These are phyloP conservation scores for Otatea glauca DNA, from an alignment of 176 grass and related monocot species.

Conservation along the genomic window DNA sequence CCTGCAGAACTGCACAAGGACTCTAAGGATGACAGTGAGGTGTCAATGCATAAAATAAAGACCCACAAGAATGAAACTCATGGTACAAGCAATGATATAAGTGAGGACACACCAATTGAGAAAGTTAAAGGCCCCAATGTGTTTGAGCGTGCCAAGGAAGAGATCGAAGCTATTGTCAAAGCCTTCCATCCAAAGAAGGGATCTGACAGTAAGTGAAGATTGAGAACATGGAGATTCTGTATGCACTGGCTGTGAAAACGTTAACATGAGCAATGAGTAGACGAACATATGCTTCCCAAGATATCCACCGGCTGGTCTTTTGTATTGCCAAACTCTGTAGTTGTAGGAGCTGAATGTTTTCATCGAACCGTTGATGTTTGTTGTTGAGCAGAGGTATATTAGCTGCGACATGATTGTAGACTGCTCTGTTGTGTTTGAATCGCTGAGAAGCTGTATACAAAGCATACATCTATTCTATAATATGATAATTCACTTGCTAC, in stretches of 20 bases:
- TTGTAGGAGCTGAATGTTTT: conserved; percentile 21
- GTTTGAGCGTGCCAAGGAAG: conserved; percentile 81
- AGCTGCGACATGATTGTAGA: not conserved
- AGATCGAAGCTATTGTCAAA: conserved; percentile 75
- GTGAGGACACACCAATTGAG: conserved; percentile 54
- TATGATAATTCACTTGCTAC: not conserved
- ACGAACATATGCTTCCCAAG: not conserved
- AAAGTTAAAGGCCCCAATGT: conserved; percentile 75
- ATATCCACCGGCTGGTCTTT: not conserved
- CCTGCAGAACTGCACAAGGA: conserved; percentile 43
- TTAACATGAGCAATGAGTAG: not conserved
- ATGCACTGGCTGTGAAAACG: not conserved
- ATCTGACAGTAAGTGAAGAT: conserved; percentile 48
- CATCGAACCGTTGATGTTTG: not conserved
- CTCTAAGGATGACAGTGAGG: conserved; percentile 44
- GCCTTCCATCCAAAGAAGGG: conserved; percentile 61
- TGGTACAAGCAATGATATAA: conserved; percentile 66
- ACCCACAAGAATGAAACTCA: conserved; percentile 69
- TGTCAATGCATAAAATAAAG: conserved; percentile 43
- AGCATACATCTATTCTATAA: not conserved
- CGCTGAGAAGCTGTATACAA: not conserved
- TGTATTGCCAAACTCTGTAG: not conserved
- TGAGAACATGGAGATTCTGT: not conserved
- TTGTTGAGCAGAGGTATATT: conserved; percentile 16
- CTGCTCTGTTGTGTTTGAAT: not conserved